These are phyloP conservation scores for Citrus sinensis DNA, from an alignment of 345 rosid genomes.

Conservation along the genomic window DNA sequence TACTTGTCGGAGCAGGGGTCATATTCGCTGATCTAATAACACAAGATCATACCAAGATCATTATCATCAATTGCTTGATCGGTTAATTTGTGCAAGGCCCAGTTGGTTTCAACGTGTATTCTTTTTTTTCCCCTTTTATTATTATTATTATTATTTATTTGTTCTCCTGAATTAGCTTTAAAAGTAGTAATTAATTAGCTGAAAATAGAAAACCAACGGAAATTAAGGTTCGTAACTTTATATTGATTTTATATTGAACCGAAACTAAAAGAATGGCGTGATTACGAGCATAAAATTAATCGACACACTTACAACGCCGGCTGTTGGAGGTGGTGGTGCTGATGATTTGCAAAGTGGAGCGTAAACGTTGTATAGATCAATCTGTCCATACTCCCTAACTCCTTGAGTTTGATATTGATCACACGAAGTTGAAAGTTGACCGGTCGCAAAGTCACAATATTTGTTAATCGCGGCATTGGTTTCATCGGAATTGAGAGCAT, in stretches of 20 bases:
- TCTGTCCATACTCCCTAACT: constrained; percentile 8
- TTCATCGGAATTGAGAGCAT: constrained; percentile 49
- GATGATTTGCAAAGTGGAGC: constrained; percentile 35
- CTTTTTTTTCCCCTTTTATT: no score
- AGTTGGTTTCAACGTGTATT: neutral
- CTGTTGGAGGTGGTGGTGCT: neutral
- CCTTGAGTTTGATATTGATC: neutral
- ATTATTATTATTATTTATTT: no score
- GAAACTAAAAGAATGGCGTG: neutral
- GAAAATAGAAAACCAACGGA: neutral
- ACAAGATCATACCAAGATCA: neutral
- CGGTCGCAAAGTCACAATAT: constrained; percentile 28
- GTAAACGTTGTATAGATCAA: constrained; percentile 39
- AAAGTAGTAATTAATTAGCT: neutral
- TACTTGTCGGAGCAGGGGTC: constrained; percentile 43
- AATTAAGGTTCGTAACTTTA: neutral
- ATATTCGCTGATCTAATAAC: constrained; percentile 25
- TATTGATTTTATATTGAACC: neutral
- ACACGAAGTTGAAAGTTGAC: constrained; percentile 21
- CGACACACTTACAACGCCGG: constrained; percentile 18
- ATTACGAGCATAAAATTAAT: neutral
- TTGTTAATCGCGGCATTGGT: constrained; percentile 28
- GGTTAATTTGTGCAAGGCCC: neutral
- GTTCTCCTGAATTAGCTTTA: no score
- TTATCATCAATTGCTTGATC: neutral